Percentiles rank a stretch among this genome's conserved stretches.
These are phyloP conservation scores for Solanum ahanhuiri DNA, from an alignment of 257 asterid genomes.

Conservation along the genomic window DNA sequence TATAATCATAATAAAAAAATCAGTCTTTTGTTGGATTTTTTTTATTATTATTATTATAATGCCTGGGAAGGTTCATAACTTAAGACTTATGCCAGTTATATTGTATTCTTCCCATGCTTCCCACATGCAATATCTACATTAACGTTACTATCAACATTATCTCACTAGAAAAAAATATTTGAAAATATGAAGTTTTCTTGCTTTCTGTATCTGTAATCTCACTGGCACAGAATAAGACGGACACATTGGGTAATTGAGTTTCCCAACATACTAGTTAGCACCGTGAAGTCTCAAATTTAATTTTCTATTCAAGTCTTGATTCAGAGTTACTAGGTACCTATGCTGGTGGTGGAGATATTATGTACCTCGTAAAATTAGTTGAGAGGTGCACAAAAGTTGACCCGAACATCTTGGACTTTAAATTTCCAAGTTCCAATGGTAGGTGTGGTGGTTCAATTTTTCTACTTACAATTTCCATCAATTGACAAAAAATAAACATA, in stretches of 20 bases:
- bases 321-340: not conserved
- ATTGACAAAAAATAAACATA: not conserved
- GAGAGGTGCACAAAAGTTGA: not conserved
- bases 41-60: slow-evolving; percentile 1
- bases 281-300: rapidly evolving
- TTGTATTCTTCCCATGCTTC: slow-evolving; percentile 30
- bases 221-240: not conserved
- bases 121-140: slow-evolving; percentile 30
- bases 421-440: not conserved
- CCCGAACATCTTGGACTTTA: not conserved
- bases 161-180: not conserved
- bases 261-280: not conserved
- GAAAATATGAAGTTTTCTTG: not conserved
- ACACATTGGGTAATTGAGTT: not conserved
- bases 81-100: slow-evolving; percentile 15
- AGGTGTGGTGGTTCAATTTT: not conserved
- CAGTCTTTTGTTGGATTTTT: slow-evolving; percentile 25
- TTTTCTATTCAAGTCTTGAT: not conserved
- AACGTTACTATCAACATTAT: not conserved
- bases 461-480: not conserved
- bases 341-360: not conserved
- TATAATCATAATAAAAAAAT: slow-evolving; percentile 8
- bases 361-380: not conserved
- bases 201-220: not conserved
- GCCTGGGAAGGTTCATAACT: slow-evolving; percentile 11